Evolutionary conservation across 345 rosid genomes (phyloP).

Genomic region (Gossypium sturtianum): DNA sequence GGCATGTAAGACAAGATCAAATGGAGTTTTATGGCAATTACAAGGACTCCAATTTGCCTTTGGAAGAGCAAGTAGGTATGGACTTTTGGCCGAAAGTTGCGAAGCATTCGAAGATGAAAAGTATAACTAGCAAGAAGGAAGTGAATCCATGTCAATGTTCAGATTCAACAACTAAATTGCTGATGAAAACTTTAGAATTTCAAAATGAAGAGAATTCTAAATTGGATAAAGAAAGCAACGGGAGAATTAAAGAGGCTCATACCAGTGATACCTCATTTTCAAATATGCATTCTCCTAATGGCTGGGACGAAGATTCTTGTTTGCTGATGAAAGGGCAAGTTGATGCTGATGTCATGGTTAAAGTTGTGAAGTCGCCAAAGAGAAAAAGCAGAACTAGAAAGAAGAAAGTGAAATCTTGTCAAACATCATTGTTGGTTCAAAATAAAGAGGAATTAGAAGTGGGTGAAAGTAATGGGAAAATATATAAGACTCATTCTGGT

Average conservation of each 20-base stretch:
- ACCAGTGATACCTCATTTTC: background rate
- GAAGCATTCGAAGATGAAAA: background rate
- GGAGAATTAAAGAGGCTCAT: background rate
- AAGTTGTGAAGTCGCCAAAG: background rate
- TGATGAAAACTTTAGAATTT: background rate
- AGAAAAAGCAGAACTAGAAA: background rate
- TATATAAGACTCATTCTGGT: background rate
- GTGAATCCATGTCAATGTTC: background rate
- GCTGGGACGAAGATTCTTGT: background rate
- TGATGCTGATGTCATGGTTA: background rate
- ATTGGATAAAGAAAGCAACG: background rate
- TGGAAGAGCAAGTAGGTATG: slow-evolving; percentile 5
- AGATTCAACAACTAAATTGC: background rate
- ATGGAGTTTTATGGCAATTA: slow-evolving; percentile 33
- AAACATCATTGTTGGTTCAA: background rate
- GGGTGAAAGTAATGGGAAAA: background rate
- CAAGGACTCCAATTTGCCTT: background rate
- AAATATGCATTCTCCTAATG: background rate
- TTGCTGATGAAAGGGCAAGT: background rate
- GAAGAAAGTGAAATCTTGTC: background rate
- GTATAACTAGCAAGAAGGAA: background rate
- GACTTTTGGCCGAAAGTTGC: background rate
- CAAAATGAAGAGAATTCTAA: background rate
- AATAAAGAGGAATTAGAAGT: background rate
- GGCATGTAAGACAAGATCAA: slow-evolving; percentile 47